These are phyloP conservation scores for Apiotrichum veenhuisii DNA, from an alignment of 1,284 basidiomycete genomes.

Conservation along the genomic window DNA sequence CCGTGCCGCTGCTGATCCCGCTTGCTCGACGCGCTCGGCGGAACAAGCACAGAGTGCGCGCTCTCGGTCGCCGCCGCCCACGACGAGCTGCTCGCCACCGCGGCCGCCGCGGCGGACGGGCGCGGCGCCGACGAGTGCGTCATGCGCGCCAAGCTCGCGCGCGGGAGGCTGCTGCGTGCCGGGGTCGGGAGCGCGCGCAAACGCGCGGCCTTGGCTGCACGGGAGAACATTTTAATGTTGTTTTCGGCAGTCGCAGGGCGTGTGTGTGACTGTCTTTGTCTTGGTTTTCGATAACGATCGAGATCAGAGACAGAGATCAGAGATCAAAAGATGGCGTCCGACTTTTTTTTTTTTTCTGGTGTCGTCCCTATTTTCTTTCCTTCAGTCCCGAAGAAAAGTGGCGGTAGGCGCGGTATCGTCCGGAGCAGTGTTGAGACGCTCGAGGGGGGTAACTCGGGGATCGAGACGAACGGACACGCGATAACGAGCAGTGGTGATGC, in stretches of 20 bases:
- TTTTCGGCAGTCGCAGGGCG: too few relatives aligned
- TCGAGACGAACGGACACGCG: background rate
- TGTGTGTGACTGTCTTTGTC: too few relatives aligned
- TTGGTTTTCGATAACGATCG: too few relatives aligned
- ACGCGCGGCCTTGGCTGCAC: slow-evolving; percentile 10
- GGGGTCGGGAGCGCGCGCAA: background rate
- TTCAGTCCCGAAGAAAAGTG: background rate
- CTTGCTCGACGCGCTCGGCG: background rate
- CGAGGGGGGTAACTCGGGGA: background rate
- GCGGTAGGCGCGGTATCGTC: background rate
- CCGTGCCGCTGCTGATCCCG: background rate
- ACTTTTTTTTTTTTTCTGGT: too few relatives aligned
- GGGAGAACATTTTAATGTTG: slow-evolving; percentile 23
- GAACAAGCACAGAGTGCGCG: slow-evolving; percentile 40
- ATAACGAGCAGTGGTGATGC: too few relatives aligned
- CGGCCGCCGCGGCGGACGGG: slow-evolving; percentile 9
- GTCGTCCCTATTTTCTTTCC: too few relatives aligned
- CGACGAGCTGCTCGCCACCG: slow-evolving; percentile 15
- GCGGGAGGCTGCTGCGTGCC: background rate
- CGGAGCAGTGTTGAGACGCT: slow-evolving; percentile 1
- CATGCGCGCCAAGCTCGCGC: background rate
- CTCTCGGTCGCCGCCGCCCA: slow-evolving; percentile 48
- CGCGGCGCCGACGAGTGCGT: slow-evolving; percentile 16
- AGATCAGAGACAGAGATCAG: too few relatives aligned
- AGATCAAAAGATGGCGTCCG: too few relatives aligned